These are phyloP conservation scores for Ogataea polymorpha DNA, from an alignment of 805 yeast genomes.

Conservation along the genomic window DNA sequence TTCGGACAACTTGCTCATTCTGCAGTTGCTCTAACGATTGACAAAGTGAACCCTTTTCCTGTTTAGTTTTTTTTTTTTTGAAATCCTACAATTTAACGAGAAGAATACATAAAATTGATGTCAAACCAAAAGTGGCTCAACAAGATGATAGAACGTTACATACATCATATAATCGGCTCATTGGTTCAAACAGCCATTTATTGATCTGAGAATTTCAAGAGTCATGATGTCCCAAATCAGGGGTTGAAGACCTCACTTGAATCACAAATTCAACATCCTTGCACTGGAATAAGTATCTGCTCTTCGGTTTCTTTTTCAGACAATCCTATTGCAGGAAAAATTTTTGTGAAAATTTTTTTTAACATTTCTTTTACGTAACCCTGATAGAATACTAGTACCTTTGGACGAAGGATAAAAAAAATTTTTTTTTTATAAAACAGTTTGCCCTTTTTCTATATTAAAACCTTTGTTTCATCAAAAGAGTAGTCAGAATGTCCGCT, in stretches of 20 bases:
- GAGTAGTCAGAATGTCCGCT: constrained; percentile 20
- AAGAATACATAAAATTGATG: not conserved
- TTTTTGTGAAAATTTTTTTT: constrained; percentile 8
- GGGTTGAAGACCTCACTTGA: not conserved
- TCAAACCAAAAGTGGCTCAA: not conserved
- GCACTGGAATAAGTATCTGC: not conserved
- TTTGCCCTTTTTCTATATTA: constrained; percentile 10
- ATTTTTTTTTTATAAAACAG: constrained; percentile 13
- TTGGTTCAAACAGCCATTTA: not conserved
- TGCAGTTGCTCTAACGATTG: not conserved
- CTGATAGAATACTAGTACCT: constrained; percentile 12
- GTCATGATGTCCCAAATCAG: not conserved
- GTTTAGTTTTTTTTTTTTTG: constrained; percentile 1
- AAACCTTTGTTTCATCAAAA: constrained; percentile 9
- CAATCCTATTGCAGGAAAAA: constrained; percentile 1
- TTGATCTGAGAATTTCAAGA: not conserved
- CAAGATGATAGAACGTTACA: too few species aligned
- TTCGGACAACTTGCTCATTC: constrained; percentile 16
- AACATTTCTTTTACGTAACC: constrained; percentile 9
- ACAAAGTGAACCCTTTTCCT: constrained; percentile 4
- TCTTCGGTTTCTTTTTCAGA: constrained; percentile 5
- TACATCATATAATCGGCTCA: too few species aligned
- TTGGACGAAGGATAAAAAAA: constrained; percentile 8
- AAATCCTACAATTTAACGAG: constrained; percentile 5
- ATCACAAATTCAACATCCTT: not conserved